Conservation (phyloP, 305 asterid species). For the Ajuga reptans region DNA sequence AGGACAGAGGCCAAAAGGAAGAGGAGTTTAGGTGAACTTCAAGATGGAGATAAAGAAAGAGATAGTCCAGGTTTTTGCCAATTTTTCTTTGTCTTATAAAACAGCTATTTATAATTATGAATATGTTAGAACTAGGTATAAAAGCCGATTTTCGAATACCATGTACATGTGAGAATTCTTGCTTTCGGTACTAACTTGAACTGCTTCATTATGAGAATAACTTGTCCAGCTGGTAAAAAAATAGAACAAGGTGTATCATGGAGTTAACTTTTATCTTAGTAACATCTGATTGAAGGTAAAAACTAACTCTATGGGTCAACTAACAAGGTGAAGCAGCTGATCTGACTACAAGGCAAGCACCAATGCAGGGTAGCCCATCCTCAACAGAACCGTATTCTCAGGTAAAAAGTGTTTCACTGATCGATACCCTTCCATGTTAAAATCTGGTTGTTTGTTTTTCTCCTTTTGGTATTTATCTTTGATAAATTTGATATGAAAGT, state of each 20-base stretch:
- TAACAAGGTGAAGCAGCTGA: slow-evolving; percentile 18
- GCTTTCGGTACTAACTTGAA: neutral
- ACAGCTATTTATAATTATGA: neutral
- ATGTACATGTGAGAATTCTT: neutral
- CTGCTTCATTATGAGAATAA: neutral
- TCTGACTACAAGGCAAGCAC: neutral
- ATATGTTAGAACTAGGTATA: neutral
- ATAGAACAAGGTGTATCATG: too few relatives aligned
- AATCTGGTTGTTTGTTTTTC: neutral
- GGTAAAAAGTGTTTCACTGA: slow-evolving; percentile 1
- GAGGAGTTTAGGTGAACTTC: slow-evolving; percentile 13
- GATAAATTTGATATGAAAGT: neutral
- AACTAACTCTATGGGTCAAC: slow-evolving; percentile 1
- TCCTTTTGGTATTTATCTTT: neutral
- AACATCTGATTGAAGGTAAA: neutral
- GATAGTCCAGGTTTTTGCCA: slow-evolving; percentile 24
- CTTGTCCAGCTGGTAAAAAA: slow-evolving; percentile 5
- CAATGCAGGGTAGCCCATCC: slow-evolving; percentile 11
- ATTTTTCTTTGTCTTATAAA: neutral
- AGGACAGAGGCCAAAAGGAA: slow-evolving; percentile 20
- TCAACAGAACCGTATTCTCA: slow-evolving; percentile 7
- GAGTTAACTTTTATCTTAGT: neutral
- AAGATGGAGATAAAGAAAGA: neutral
- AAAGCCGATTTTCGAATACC: neutral
- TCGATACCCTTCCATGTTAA: neutral